Evolutionary conservation across 306 rosid genomes (phyloP).

Genomic region (Malus sylvestris): DNA sequence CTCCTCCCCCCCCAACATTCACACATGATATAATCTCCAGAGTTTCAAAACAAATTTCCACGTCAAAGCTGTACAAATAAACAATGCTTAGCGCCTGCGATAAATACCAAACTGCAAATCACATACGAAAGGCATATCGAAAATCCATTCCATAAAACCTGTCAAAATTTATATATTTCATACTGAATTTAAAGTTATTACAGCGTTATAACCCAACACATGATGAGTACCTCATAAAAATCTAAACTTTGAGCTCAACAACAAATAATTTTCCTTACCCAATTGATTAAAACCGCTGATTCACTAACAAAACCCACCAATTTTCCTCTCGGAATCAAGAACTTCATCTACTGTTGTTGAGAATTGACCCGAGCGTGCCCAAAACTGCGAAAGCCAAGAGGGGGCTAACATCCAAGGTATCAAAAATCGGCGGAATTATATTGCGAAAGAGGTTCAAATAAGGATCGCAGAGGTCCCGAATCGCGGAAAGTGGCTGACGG

Average conservation of each 20-base stretch:
- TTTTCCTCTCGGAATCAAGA: slow-evolving; percentile 9
- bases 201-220: background rate
- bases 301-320: background rate
- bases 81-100: background rate
- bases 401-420: slow-evolving; percentile 84
- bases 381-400: slow-evolving; percentile 85
- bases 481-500: slow-evolving; percentile 79
- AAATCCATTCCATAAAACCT: background rate
- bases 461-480: slow-evolving; percentile 88
- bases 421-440: slow-evolving; percentile 77
- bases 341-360: slow-evolving; percentile 26
- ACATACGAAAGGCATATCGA: background rate
- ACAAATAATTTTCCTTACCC: slow-evolving; percentile 7
- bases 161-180: slow-evolving; percentile 11
- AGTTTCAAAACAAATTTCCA: background rate
- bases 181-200: background rate
- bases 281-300: background rate
- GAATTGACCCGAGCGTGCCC: slow-evolving; percentile 70
- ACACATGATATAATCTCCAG: background rate
- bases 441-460: slow-evolving; percentile 79
- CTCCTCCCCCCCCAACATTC: too few relatives aligned
- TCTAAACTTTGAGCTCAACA: background rate
- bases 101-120: background rate
- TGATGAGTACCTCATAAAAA: background rate
- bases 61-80: background rate